Evolutionary conservation across 306 rosid species (phyloP), one percentile per base, ranked within the genome.

Genomic region (Vigna angularis): DNA sequence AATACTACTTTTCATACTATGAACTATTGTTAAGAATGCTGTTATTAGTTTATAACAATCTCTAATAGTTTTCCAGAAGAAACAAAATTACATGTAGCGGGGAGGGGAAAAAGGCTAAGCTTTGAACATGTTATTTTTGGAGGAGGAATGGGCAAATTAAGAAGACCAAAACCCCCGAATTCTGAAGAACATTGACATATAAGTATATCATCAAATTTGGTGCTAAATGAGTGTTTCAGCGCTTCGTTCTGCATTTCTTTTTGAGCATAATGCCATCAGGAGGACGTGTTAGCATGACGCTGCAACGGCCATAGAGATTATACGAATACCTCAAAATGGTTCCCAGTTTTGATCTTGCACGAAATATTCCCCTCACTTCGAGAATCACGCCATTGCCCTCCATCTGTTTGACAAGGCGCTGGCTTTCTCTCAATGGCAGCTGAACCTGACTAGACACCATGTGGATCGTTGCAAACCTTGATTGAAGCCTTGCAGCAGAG

Each of bases 361-460:
- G 45, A 83, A 93, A 90, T 30, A 62, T 76, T 22, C 97, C 96
- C 58, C 48, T 87, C 36, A 96, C 82, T 1, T 90, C 85, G 38
- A 96, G 80, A 12, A 26, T 30, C n/a, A 90, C 84, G 1, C 90
- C 93, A 70, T 88, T 85, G 80, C 59, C 83, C 70, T 88, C 90
- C 38, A 86, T 70, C 86, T 96, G 96, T 83, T 83, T 96, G 65
- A 75, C 15, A 0, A 96, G 80, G 57, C 93, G 78, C 5, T 79
- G 87, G 44, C 81, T 86, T 70, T 91, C 94, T 13, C 49, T 58
- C 36, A 85, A 0, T 5, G 93, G 91, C 18, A 96, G 88, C 77
- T 86, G 87, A 38, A 96, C 97, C 72, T 91, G 97, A 70, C 98
- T 96, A 12, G 81, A 52, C 13, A 93, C 79, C 93, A 91, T 83